phyloP scores from a whole-genome alignment of 2,329 filamentous ascomycete genomes.

The Scedosporium aurantiacum region DNA sequence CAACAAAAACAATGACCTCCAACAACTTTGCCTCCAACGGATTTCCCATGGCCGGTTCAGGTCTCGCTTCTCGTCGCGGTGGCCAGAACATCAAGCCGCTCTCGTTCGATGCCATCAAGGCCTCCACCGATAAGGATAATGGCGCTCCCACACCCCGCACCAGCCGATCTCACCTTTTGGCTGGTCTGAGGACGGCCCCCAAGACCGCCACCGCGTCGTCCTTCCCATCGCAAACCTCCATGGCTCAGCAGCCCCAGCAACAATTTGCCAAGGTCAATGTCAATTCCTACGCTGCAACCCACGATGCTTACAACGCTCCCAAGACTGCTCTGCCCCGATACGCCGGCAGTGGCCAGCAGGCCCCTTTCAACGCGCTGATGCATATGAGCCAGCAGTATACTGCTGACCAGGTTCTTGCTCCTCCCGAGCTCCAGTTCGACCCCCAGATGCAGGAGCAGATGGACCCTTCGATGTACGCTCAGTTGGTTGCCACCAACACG shows the following conservation, averaged over 20 bases:
- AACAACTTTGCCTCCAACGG: conserved; percentile 64
- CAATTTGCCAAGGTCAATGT: conserved; percentile 32
- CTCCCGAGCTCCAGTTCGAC: conserved; percentile 67
- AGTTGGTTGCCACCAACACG: conserved; percentile 81
- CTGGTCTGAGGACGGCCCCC: conserved; percentile 83
- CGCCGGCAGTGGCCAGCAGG: conserved; percentile 16
- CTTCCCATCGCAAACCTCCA: conserved; percentile 41
- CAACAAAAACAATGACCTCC: conserved; percentile 61
- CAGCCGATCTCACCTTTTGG: conserved; percentile 87
- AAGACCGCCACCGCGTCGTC: conserved; percentile 68
- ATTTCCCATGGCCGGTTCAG: conserved; percentile 64
- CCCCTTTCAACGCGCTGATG: conserved; percentile 16
- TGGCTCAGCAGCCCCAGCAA: conserved; percentile 41
- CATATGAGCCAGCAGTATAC: conserved; percentile 46
- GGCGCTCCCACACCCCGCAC: conserved; percentile 75
- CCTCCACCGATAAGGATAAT: conserved; percentile 57
- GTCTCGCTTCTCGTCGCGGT: conserved; percentile 75
- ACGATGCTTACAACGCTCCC: conserved; percentile 34
- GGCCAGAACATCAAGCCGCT: conserved; percentile 84
- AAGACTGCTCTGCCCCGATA: conserved; percentile 48
- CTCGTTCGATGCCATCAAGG: conserved; percentile 62
- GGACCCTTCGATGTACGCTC: conserved; percentile 78
- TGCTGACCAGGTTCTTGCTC: conserved; percentile 80
- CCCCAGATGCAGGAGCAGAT: conserved; percentile 61
- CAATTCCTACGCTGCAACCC: conserved; percentile 32